A percentile compares a stretch with the other conserved stretches of the same genome.
Conservation (phyloP, 73 alveolate genomes). For the Stentor coeruleus region DNA sequence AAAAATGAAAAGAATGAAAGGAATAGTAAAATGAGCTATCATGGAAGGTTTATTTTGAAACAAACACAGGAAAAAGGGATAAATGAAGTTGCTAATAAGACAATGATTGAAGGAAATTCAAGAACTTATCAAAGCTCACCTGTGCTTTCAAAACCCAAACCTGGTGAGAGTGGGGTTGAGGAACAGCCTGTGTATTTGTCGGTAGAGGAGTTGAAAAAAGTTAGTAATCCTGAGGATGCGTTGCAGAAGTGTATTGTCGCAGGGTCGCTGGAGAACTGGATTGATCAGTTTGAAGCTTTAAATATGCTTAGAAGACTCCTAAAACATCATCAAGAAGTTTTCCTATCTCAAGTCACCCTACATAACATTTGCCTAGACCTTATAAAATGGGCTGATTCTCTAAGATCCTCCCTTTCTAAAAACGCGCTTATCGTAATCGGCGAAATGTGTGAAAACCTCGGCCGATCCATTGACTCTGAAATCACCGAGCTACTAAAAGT, state of each 20-base stretch:
- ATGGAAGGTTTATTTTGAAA: not conserved
- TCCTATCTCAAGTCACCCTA: constrained; percentile 19
- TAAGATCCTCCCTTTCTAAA: constrained; percentile 4
- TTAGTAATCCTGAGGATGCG: constrained; percentile 25
- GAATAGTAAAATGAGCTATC: not conserved
- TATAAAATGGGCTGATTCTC: constrained; percentile 24
- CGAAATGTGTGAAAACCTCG: constrained; percentile 1
- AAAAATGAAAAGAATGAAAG: no score
- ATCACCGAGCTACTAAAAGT: not conserved
- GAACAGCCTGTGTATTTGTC: not conserved
- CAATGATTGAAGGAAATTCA: not conserved
- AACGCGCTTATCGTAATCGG: constrained; percentile 12
- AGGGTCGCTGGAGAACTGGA: constrained; percentile 4
- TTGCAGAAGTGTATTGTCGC: not conserved
- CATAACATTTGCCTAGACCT: not conserved
- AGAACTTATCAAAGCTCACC: not conserved
- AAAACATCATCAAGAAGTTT: constrained; percentile 14
- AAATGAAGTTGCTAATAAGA: no score
- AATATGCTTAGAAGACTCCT: not conserved
- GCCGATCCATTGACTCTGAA: constrained; percentile 6
- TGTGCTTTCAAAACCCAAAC: not conserved
- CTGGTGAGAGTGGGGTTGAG: not conserved
- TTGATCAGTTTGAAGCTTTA: not conserved
- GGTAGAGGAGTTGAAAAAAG: not conserved
- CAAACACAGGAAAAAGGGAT: not conserved